A percentile compares a stretch with the other conserved stretches of the same genome.
Evolutionary conservation across 139 green algal genomes (phyloP).

Genomic region (Tetratostichococcus sp.): DNA sequence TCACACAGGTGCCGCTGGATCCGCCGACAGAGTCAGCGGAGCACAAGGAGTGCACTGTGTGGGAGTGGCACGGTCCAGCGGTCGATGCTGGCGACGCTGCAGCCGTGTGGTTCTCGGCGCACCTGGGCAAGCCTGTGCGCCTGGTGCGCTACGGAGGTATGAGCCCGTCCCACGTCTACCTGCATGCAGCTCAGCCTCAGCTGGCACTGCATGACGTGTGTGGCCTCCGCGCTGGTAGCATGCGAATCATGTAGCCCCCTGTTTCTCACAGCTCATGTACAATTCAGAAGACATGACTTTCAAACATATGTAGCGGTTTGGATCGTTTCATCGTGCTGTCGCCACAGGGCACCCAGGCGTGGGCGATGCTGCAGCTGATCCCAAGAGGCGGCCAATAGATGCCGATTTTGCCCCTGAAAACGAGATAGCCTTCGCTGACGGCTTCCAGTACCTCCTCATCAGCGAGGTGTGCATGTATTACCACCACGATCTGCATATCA

Average conservation of each 20-base stretch:
- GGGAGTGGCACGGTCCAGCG: constrained; percentile 63
- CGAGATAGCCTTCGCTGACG: constrained; percentile 58
- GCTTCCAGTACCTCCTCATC: constrained; percentile 59
- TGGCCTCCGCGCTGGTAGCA: too few species aligned
- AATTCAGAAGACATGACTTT: too few species aligned
- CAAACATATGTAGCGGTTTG: too few species aligned
- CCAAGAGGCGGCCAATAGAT: constrained; percentile 20
- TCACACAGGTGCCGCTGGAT: constrained; percentile 22
- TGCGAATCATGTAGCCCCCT: too few species aligned
- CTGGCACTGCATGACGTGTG: too few species aligned
- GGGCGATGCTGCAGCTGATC: not conserved
- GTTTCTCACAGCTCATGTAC: too few species aligned
- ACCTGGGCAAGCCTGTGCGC: constrained; percentile 45
- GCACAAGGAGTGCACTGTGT: constrained; percentile 49
- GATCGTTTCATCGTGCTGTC: too few species aligned
- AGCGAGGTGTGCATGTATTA: constrained; percentile 29
- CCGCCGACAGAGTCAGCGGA: not conserved
- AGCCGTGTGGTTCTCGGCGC: constrained; percentile 59
- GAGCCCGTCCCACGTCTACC: not conserved
- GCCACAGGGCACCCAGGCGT: not conserved
- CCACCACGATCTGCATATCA: too few species aligned
- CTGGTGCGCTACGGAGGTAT: constrained; percentile 50
- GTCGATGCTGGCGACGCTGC: constrained; percentile 55
- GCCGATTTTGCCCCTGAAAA: constrained; percentile 31
- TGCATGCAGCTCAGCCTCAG: too few species aligned